Conservation (phyloP, 495 filamentous ascomycete genomes). For the Penicillium ochrochloron region DNA sequence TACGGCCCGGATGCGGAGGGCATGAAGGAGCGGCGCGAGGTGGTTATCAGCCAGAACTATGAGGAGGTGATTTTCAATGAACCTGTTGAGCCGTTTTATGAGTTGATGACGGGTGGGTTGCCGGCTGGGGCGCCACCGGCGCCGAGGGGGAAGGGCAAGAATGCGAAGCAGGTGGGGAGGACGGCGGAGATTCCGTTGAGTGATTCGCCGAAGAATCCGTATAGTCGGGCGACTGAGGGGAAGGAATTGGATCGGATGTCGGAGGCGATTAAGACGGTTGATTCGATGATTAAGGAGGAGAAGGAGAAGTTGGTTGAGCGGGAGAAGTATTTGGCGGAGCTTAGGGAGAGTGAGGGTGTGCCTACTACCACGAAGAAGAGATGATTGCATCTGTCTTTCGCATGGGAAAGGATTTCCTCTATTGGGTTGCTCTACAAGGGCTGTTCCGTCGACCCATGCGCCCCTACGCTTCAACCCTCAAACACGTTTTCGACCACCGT, state of each 20-base stretch:
- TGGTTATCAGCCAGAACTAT: conserved; percentile 75
- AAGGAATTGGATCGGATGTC: conserved; percentile 64
- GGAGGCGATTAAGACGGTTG: conserved; percentile 67
- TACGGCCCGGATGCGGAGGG: conserved; percentile 82
- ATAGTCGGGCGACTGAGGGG: conserved; percentile 73
- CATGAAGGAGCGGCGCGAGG: conserved; percentile 64
- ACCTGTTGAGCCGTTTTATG: conserved; percentile 87
- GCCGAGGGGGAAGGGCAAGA: conserved; percentile 52
- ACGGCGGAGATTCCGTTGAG: conserved; percentile 73
- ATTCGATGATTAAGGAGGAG: conserved; percentile 71
- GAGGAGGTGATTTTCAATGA: conserved; percentile 97
- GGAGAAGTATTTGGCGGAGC: conserved; percentile 63
- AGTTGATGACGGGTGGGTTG: conserved; percentile 72
- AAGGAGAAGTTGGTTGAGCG: conserved; percentile 65
- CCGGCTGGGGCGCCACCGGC: conserved; percentile 31
- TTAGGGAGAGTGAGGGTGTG: conserved; percentile 60
- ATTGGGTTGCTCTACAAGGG: background rate
- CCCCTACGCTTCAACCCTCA: background rate
- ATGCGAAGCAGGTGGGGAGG: conserved; percentile 56
- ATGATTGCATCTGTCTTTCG: conserved; percentile 29
- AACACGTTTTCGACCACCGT: background rate
- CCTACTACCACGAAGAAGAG: conserved; percentile 48
- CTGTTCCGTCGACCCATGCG: background rate
- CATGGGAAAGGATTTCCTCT: background rate
- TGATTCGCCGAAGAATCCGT: conserved; percentile 68